These are phyloP conservation scores for Vinca minor DNA, from an alignment of 257 asterid species.

Conservation along the genomic window DNA sequence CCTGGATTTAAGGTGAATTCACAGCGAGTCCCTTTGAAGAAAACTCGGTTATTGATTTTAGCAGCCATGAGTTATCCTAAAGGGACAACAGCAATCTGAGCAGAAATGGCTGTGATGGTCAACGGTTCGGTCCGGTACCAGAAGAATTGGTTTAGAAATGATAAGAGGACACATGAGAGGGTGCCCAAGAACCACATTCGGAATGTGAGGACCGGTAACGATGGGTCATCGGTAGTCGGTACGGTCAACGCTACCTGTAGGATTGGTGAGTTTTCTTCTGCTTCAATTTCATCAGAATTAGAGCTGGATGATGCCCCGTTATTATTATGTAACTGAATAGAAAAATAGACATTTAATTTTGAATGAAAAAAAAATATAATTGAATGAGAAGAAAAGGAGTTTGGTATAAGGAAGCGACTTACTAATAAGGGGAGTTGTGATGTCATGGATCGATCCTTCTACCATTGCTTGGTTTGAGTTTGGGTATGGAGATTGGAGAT, in stretches of 20 bases:
- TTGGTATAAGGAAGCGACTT: too few relatives aligned
- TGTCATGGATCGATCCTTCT: too few relatives aligned
- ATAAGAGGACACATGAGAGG: conserved; percentile 55
- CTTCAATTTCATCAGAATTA: background rate
- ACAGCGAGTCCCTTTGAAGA: conserved; percentile 51
- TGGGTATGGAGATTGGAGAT: too few relatives aligned
- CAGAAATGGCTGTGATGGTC: conserved; percentile 78
- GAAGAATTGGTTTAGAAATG: conserved; percentile 89
- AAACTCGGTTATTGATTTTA: conserved; percentile 43
- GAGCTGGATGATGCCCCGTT: conserved; percentile 25
- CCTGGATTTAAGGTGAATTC: conserved; percentile 74
- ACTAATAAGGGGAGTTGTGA: too few relatives aligned
- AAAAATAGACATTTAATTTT: too few relatives aligned
- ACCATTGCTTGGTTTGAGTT: too few relatives aligned
- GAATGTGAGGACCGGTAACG: conserved; percentile 70
- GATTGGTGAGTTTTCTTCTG: conserved; percentile 23
- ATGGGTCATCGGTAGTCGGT: conserved; percentile 56
- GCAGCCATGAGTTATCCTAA: conserved; percentile 92
- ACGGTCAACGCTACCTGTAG: conserved; percentile 63
- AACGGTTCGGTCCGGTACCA: conserved; percentile 85
- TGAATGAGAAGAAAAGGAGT: too few relatives aligned
- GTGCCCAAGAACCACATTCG: conserved; percentile 92
- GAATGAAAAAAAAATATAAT: too few relatives aligned
- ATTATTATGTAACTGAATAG: too few relatives aligned
- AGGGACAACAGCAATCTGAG: conserved; percentile 89